Base-by-base conservation (phyloP, 2,329 filamentous ascomycete genomes). In the Diaporthe aspalathi region DNA sequence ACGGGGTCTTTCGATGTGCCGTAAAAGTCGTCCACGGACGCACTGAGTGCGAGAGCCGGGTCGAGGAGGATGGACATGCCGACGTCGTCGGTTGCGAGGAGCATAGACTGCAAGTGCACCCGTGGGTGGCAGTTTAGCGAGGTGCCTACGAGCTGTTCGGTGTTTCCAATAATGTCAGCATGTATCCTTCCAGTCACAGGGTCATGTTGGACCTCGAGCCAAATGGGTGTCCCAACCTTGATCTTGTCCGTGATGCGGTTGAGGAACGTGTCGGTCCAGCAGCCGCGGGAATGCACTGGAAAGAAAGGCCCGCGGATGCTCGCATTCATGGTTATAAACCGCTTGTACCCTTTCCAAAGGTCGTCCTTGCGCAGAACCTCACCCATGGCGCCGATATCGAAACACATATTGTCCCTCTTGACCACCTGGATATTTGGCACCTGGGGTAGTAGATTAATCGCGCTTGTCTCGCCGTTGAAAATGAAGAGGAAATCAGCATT, bases 401-500 rank as follows among this genome's bases (percentile, higher is more conserved):
- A 81, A 70, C 79, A 81, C 17, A 72, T 75, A 65, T 79, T 77
- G 5, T 73, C 45, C 3, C 77, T 75, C 8, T 73, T 67, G n/a
- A 81, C 68, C 16, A 79, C 53, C 17, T 74, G 75, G 38, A 81
- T 74, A 70, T 82, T 81, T 7, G 73, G 49, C 1, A 65, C 32
- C 1, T 79, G 76, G 53, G 81, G 77, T 3, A 73, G n/a, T 7
- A 76, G 47, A 12, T 54, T 38, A 22, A 65, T 49, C 5, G 73
- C 73, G 40, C 76, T 70, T 17, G 78, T 79, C 53, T 76, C 73
- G 24, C 80, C 80, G 47, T 81, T 80, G 47, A 81, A 73, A 66
- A 82, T 78, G 74, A 81, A 81, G 56, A 82, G 73, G 68, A 81
- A 81, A 70, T 81, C 80, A 45, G 79, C 80, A 2, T 70, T 75